These are phyloP conservation scores for Thelephora terrestris DNA, from an alignment of 1,284 basidiomycete genomes.

Conservation along the genomic window DNA sequence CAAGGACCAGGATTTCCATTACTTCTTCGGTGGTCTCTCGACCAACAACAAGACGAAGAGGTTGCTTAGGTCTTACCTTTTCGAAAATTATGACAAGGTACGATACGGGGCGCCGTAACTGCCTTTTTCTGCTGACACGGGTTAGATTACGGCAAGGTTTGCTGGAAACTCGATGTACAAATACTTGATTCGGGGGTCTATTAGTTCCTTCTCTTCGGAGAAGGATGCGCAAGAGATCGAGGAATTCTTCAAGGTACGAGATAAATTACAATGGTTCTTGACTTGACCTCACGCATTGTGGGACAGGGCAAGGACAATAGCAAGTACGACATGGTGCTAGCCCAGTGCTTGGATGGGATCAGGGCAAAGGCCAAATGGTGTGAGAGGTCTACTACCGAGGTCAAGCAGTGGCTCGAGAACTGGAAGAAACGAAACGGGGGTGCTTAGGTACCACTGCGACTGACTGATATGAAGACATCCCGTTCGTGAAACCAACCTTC, in stretches of 20 bases:
- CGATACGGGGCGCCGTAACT: slow-evolving; percentile 13
- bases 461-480: too few relatives aligned
- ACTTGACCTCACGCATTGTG: slow-evolving; percentile 8
- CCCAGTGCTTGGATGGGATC: slow-evolving; percentile 61
- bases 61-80: slow-evolving; percentile 35
- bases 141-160: slow-evolving; percentile 54
- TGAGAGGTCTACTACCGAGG: slow-evolving; percentile 47
- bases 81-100: slow-evolving; percentile 54
- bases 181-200: slow-evolving; percentile 38
- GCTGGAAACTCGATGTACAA: slow-evolving; percentile 56
- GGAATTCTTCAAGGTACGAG: slow-evolving; percentile 54
- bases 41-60: slow-evolving; percentile 35
- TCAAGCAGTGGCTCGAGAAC: slow-evolving; percentile 49
- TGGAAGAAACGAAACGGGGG: slow-evolving; percentile 17
- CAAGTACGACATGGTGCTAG: slow-evolving; percentile 52
- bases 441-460: too few relatives aligned
- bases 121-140: neutral
- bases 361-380: slow-evolving; percentile 42
- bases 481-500: too few relatives aligned
- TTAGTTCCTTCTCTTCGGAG: slow-evolving; percentile 45
- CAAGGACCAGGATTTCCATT: slow-evolving; percentile 57
- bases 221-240: slow-evolving; percentile 60
- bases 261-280: neutral
- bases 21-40: slow-evolving; percentile 38
- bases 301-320: slow-evolving; percentile 50